Evolutionary conservation across 2,329 filamentous ascomycete species (phyloP).

Genomic region (Sporothrix pallida): DNA sequence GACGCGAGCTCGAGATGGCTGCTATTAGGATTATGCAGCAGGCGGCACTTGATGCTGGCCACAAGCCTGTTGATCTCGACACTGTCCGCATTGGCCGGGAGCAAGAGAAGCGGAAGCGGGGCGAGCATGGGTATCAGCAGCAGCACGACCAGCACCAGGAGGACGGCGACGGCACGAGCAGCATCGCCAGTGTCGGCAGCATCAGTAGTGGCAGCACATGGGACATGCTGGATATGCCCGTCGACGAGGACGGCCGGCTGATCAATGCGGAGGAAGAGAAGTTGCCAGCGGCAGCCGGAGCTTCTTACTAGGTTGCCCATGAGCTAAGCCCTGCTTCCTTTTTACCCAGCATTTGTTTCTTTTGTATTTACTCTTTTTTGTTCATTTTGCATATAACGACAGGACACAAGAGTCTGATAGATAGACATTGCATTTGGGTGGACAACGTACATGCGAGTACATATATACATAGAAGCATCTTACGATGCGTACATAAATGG

Average conservation of each 20-base stretch:
- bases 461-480: neutral
- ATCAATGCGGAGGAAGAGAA: neutral
- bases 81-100: conserved; percentile 28
- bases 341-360: neutral
- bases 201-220: conserved; percentile 21
- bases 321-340: neutral
- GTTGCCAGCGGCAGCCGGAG: neutral
- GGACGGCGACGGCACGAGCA: neutral
- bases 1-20: conserved; percentile 38
- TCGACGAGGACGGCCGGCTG: conserved; percentile 17
- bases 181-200: conserved; percentile 10
- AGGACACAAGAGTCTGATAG: neutral
- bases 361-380: neutral
- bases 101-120: neutral
- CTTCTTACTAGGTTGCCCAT: neutral
- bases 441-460: neutral
- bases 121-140: neutral
- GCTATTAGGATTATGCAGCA: conserved; percentile 44
- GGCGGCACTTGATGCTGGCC: conserved; percentile 42
- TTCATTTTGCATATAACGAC: conserved; percentile 7
- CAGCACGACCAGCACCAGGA: conserved; percentile 27
- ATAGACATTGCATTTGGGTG: neutral
- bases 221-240: conserved; percentile 26
- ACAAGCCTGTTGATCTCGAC: conserved; percentile 39
- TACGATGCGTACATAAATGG: neutral